Base-by-base conservation (phyloP, 75 land plant genomes). In the Cryptomeria japonica region DNA sequence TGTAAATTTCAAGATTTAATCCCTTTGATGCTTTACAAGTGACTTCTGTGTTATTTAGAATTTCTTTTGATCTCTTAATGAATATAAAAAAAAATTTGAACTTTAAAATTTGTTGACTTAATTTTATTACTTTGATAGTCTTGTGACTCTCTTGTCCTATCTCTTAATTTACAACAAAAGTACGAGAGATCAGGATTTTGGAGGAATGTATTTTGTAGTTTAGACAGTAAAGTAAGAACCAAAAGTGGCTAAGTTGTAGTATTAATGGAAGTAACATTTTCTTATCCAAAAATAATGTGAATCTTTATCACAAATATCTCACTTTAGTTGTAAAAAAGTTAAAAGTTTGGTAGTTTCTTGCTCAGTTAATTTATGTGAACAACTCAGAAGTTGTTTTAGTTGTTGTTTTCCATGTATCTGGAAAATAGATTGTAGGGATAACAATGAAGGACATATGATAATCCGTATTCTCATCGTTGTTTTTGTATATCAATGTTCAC, bases 11-110 rank as follows among this genome's bases (percentile, higher is more conserved):
- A 91, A 58, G 96, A 97, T 86, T 90, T 97, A n/a, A 97, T 97
- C 83, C 96, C 99, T n/a, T 89, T 92, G 42, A 97, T 97, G 97
- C 95, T 96, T 86, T 91, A 97, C 90, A 96, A 97, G 99, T 97
- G 42, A 80, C 14, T 25, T 44, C 42, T 80, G 0, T 22, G 49
- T 80, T 80, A 87, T 51, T 19, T 86, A 51, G 7, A 37, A 25
- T 53, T 38, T 85, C 36, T 85, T 25, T 51, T 51, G 16, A n/a
- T 84, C 46, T 49, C 13, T 0, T 5, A 25, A 28, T 64, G 82
- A n/a, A n/a, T n/a, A n/a, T n/a, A n/a, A n/a, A n/a, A n/a, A n/a
- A 38, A 22, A 15, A 28, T 49, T 46, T 78, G 38, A 58, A 16
- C 55, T 36, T 6, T 49, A 13, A 16, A 51, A 34, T 9, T 85